Percentiles rank a stretch among this genome's conserved stretches.
Evolutionary conservation across 2,329 filamentous ascomycete genomes (phyloP).

Genomic region (Cordyceps farinosa): DNA sequence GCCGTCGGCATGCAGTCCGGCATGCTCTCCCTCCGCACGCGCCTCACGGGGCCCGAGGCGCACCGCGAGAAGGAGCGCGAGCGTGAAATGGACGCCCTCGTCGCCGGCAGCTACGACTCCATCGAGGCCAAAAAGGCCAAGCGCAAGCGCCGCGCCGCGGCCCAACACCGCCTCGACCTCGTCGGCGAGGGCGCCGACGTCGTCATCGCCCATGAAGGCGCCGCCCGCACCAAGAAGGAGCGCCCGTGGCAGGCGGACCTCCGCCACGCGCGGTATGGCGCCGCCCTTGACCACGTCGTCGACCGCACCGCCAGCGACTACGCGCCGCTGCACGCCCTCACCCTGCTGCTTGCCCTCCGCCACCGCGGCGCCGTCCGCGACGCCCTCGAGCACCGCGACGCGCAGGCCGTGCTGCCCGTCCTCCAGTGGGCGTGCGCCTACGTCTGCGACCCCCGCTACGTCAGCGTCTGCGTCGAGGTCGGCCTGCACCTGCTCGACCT

Average conservation of each 20-base stretch:
- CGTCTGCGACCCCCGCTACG: conserved; percentile 78
- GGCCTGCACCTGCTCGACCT: conserved; percentile 79
- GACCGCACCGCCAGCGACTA: conserved; percentile 49
- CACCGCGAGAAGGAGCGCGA: conserved; percentile 70
- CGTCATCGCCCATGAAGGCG: conserved; percentile 70
- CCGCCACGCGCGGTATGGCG: conserved; percentile 70
- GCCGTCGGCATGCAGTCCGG: conserved; percentile 94
- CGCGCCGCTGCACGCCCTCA: conserved; percentile 63
- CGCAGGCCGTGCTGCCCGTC: conserved; percentile 75
- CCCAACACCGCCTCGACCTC: conserved; percentile 63
- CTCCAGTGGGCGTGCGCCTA: conserved; percentile 78
- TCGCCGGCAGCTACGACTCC: conserved; percentile 73
- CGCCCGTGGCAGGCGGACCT: conserved; percentile 78
- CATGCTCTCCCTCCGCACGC: conserved; percentile 83
- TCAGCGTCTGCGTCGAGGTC: conserved; percentile 77
- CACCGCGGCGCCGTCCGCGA: conserved; percentile 82
- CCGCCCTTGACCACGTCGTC: conserved; percentile 77
- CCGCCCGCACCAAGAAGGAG: conserved; percentile 52
- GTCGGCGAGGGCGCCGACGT: conserved; percentile 83
- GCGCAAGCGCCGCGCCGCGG: conserved; percentile 56
- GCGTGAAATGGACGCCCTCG: conserved; percentile 78
- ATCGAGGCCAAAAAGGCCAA: conserved; percentile 71
- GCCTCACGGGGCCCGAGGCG: conserved; percentile 80
- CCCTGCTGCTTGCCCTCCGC: conserved; percentile 76
- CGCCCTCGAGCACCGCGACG: conserved; percentile 77